phyloP scores from a whole-genome alignment of 495 filamentous ascomycete species.

The Trichoderma asperelloides region DNA sequence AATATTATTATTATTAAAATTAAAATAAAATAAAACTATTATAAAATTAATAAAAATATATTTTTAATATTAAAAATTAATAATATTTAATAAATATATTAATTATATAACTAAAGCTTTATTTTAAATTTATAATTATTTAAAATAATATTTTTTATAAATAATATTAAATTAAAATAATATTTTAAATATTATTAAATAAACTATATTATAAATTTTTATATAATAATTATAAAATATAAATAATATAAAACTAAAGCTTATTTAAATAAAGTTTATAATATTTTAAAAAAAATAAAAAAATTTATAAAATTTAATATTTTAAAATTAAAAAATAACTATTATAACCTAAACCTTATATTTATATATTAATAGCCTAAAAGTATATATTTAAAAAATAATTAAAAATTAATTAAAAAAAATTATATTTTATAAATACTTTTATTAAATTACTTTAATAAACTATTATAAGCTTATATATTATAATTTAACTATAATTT shows the following conservation, averaged over 20 bases:
- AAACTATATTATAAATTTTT: background rate
- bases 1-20: too few relatives aligned
- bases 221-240: background rate
- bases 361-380: too few relatives aligned
- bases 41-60: background rate
- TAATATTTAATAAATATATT: background rate
- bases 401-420: too few relatives aligned
- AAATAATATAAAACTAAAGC: background rate
- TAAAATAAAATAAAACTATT: background rate
- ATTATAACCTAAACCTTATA: background rate
- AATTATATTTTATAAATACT: background rate
- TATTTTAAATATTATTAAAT: background rate
- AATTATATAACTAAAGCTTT: background rate
- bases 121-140: too few relatives aligned
- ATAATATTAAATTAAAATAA: background rate
- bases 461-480: too few relatives aligned
- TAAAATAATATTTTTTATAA: too few relatives aligned
- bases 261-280: background rate
- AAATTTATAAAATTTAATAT: background rate
- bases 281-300: too few relatives aligned
- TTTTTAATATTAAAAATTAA: background rate
- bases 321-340: background rate
- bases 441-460: too few relatives aligned
- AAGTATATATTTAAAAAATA: too few relatives aligned
- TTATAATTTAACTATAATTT: too few relatives aligned